These are phyloP conservation scores for Diaporthe vexans DNA, from an alignment of 2,329 filamentous ascomycete species.

Conservation along the genomic window DNA sequence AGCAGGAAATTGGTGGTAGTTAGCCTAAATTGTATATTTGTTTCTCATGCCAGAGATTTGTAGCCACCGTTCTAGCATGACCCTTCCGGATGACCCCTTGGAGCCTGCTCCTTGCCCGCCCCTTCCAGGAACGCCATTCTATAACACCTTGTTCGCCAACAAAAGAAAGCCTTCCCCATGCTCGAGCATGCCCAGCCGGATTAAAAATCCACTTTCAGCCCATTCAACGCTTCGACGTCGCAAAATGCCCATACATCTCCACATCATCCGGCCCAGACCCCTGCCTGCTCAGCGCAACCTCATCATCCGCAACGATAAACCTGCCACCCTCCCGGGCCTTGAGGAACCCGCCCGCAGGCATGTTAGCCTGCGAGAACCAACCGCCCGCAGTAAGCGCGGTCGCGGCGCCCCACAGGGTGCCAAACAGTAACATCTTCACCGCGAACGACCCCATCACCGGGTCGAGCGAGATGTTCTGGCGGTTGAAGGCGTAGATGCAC, in stretches of 20 bases:
- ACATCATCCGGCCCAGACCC: neutral
- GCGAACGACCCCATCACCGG: constrained; percentile 45
- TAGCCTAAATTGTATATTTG: neutral
- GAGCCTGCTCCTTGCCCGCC: neutral
- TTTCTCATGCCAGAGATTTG: neutral
- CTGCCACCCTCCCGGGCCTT: neutral
- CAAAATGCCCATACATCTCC: constrained; percentile 5
- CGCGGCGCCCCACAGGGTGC: constrained; percentile 42
- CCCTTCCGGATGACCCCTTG: neutral
- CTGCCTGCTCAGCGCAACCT: neutral
- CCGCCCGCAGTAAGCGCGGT: constrained; percentile 39
- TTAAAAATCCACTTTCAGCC: neutral
- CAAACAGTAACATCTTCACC: constrained; percentile 44
- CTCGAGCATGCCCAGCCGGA: neutral
- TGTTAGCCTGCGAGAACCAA: constrained; percentile 22
- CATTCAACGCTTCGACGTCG: neutral
- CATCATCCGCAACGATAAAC: neutral
- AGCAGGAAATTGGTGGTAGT: too few species aligned
- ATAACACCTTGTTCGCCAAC: neutral
- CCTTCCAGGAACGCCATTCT: neutral
- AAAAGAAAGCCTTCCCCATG: neutral
- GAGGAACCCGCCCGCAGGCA: constrained; percentile 6
- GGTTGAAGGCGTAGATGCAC: constrained; percentile 45
- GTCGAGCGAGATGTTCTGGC: constrained; percentile 41
- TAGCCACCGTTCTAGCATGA: neutral